Conservation (phyloP, 108 stramenopile genomes). For the Nannochloropsis gaditana region DNA sequence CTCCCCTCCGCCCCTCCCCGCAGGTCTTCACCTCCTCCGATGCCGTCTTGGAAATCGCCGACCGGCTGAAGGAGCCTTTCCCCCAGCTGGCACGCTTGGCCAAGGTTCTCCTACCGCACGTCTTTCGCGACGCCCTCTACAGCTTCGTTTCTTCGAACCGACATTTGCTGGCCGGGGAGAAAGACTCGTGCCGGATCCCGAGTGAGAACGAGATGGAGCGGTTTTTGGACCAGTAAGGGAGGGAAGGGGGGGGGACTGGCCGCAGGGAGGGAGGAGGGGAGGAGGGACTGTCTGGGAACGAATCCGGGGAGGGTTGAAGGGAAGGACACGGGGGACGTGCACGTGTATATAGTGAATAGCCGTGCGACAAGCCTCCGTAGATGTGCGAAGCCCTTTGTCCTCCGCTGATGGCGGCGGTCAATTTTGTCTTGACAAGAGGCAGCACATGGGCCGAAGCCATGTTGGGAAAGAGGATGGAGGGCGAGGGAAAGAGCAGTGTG, state of each 20-base stretch:
- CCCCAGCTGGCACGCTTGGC: neutral
- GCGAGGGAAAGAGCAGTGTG: too few species aligned
- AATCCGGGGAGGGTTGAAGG: too few species aligned
- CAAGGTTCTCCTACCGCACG: constrained; percentile 1
- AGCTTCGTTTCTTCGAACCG: neutral
- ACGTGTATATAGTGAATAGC: too few species aligned
- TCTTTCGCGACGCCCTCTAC: neutral
- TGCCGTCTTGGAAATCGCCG: neutral
- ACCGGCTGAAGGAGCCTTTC: neutral
- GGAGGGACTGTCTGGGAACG: neutral
- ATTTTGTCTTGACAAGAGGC: too few species aligned
- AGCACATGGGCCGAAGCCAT: too few species aligned
- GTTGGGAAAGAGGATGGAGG: too few species aligned
- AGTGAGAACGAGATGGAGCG: constrained; percentile 19
- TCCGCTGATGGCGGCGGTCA: too few species aligned
- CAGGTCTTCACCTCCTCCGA: constrained; percentile 15
- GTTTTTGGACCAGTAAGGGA: neutral
- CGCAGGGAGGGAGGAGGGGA: neutral
- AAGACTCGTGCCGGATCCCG: constrained; percentile 7
- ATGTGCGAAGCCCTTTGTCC: too few species aligned
- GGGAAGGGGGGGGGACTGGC: neutral
- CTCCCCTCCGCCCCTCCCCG: neutral
- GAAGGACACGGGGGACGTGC: too few species aligned
- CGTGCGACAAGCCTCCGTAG: too few species aligned
- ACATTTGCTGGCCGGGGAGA: neutral